Evolutionary conservation across 2,329 filamentous ascomycete species (phyloP).

Genomic region (Fusarium sp.): DNA sequence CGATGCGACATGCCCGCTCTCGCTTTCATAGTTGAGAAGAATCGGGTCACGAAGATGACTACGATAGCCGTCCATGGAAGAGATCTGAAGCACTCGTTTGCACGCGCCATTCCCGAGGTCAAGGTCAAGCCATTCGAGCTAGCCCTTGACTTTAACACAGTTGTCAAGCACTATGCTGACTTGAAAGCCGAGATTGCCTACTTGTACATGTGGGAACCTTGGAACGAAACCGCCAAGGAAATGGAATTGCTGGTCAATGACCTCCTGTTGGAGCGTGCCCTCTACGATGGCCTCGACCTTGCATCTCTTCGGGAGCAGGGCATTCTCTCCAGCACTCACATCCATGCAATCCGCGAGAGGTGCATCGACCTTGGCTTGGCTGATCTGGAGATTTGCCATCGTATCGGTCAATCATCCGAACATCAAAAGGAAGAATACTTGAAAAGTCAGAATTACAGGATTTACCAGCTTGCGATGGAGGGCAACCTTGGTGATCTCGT

Average conservation of each 20-base stretch:
- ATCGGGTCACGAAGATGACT: conserved; percentile 33
- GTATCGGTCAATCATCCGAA: conserved; percentile 39
- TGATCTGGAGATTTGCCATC: conserved; percentile 45
- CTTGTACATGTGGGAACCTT: conserved; percentile 13
- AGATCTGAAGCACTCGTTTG: conserved; percentile 51
- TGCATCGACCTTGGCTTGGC: conserved; percentile 42
- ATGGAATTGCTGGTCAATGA: conserved; percentile 44
- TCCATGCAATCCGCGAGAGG: conserved; percentile 45
- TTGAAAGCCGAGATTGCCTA: conserved; percentile 34
- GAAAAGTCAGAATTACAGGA: conserved; percentile 32
- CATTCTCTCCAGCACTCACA: conserved; percentile 33
- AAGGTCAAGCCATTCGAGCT: conserved; percentile 9
- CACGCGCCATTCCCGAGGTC: conserved; percentile 49
- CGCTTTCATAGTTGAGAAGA: conserved; percentile 45
- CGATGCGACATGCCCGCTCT: conserved; percentile 32
- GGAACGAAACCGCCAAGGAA: conserved; percentile 36
- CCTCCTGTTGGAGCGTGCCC: conserved; percentile 41
- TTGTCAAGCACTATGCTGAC: conserved; percentile 41
- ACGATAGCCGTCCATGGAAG: conserved; percentile 48
- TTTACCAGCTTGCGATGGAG: conserved; percentile 38
- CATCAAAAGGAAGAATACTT: conserved; percentile 29
- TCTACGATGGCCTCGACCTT: conserved; percentile 44
- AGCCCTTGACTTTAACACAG: conserved; percentile 35
- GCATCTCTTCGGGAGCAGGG: conserved; percentile 31
- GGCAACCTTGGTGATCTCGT: conserved; percentile 41